Evolutionary conservation across 805 yeast genomes (phyloP), one percentile per base, ranked within the genome.

Genomic region (Saturnispora mendoncae): DNA sequence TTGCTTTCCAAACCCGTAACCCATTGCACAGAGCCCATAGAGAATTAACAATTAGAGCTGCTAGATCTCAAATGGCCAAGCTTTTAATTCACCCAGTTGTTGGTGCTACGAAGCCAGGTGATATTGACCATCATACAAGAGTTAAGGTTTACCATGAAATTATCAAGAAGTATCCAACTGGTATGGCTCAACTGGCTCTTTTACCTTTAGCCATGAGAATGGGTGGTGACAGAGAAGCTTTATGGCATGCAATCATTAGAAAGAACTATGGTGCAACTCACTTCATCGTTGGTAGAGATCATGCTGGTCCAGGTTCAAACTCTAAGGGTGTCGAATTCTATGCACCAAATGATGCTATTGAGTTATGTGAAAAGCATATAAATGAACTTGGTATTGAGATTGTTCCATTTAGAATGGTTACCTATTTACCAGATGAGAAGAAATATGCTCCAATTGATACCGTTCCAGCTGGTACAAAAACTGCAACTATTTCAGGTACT

Each of bases 11-110:
- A 69, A 88, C 97, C 33, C 78, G 97, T 69, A 88, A 88, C 69
- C 97, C 97, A 52, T 90, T 88, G 97, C 97, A 88, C 65, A 79
- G 97, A 62, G 97, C 97, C 26, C 97, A 88, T 65, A 76, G 97
- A 62, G 97, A 88, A 64, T 71, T 88, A 56, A 88, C 97, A 13
- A 94, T 88, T 36, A 76, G 97, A 55, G 97, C 97, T 28, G 97
- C 97, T n/a, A 76, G 87, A 56, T 92, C 84, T 51, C 78, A 86
- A 51, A 81, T 86, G 51, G 87, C 90, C 36, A 81, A 84, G 50
- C 81, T 88, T 42, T 72, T 88, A 63, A 86, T 88, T 57, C 97
- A 88, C 64, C 97, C 97, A 4, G 97, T 88, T 33, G 97, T 88
- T 31, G 97, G 97, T 35, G 70, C 90, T 53, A 88, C 97, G 50